Conservation (phyloP, 192 early-diverging fungal genomes). For the Rhizophlyctis rosea region DNA sequence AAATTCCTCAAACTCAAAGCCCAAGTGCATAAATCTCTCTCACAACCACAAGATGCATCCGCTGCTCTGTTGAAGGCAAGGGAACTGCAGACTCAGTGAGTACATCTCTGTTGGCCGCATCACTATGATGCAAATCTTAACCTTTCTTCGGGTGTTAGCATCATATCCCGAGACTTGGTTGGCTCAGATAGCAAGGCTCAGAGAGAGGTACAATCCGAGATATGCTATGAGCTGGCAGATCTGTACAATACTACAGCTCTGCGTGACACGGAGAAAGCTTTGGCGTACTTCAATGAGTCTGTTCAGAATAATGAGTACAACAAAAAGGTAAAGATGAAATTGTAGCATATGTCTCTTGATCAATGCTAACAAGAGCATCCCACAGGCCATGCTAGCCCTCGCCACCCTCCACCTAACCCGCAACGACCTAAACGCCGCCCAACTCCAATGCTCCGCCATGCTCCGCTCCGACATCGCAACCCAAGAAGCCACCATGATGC, state of each 20-base stretch:
- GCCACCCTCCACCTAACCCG: slow-evolving; percentile 33
- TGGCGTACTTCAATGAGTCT: slow-evolving; percentile 42
- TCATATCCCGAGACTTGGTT: slow-evolving; percentile 19
- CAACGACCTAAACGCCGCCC: slow-evolving; percentile 43
- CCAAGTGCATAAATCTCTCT: slow-evolving; percentile 14
- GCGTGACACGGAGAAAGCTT: slow-evolving; percentile 34
- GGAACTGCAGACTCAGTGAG: slow-evolving; percentile 34
- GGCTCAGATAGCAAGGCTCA: slow-evolving; percentile 10
- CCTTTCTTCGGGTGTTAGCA: slow-evolving; percentile 5
- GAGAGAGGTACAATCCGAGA: slow-evolving; percentile 19
- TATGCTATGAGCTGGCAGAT: slow-evolving; percentile 42
- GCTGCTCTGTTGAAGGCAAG: slow-evolving; percentile 31
- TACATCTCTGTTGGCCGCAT: background rate
- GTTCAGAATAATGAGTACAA: slow-evolving; percentile 34
- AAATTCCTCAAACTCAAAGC: slow-evolving; percentile 35
- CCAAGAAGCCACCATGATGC: slow-evolving; percentile 46
- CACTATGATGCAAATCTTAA: background rate
- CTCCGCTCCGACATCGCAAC: slow-evolving; percentile 31
- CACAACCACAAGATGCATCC: slow-evolving; percentile 25
- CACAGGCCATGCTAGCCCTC: slow-evolving; percentile 39
- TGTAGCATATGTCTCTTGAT: too few relatives aligned
- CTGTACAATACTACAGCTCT: slow-evolving; percentile 13
- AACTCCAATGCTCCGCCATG: slow-evolving; percentile 40
- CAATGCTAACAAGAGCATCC: too few relatives aligned
- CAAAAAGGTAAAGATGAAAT: slow-evolving; percentile 31